Percentiles rank a stretch among this genome's conserved stretches.
Conservation (phyloP, 164 flowering plant species). For the Stephania yunnanensis region DNA sequence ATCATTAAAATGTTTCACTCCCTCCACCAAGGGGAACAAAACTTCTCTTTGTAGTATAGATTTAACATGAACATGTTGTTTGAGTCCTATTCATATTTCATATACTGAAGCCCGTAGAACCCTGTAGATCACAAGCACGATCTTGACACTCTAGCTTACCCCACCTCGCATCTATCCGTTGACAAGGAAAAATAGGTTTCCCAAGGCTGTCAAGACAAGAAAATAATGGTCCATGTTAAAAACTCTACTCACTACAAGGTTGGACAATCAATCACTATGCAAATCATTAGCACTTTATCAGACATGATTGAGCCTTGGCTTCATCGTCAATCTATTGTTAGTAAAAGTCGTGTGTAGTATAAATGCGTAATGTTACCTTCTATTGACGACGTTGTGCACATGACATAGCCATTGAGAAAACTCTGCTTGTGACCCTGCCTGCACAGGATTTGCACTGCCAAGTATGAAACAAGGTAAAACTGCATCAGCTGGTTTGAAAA, state of each 20-base stretch:
- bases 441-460: constrained; percentile 78
- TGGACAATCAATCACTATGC: not conserved
- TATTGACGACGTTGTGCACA: constrained; percentile 86
- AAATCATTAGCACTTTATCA: too few species aligned
- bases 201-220: constrained; percentile 52
- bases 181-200: constrained; percentile 72
- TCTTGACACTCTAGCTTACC: constrained; percentile 91
- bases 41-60: not conserved
- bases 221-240: not conserved
- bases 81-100: not conserved
- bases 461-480: constrained; percentile 10
- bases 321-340: not conserved
- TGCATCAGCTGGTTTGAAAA: constrained; percentile 1
- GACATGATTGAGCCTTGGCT: not conserved
- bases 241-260: not conserved
- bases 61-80: not conserved
- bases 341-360: not conserved
- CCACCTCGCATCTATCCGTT: constrained; percentile 95
- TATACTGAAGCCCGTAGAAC: constrained; percentile 27
- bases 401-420: constrained; percentile 91
- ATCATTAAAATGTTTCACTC: not conserved
- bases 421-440: constrained; percentile 80
- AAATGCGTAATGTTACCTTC: constrained; percentile 49
- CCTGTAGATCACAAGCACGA: constrained; percentile 79
- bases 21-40: not conserved